Conservation (phyloP, 2,329 filamentous ascomycete genomes). For the Monosporascus sp. region DNA sequence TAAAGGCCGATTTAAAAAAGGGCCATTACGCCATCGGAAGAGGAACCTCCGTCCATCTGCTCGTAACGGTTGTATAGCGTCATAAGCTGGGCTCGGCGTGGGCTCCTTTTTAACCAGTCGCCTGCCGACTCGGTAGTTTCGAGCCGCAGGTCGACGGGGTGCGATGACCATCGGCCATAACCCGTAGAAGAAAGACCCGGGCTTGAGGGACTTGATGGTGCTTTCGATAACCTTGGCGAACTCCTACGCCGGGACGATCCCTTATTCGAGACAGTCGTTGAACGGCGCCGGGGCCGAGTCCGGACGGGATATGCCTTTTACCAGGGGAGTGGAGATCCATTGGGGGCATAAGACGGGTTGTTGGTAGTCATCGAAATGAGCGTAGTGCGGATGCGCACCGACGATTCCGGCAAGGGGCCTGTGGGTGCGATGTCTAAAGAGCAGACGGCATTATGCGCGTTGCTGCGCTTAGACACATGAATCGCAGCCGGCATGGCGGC, state of each 20-base stretch:
- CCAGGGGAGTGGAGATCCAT: conserved; percentile 25
- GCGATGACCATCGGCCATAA: conserved; percentile 36
- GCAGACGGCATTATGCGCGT: too few relatives aligned
- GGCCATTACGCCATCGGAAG: too few relatives aligned
- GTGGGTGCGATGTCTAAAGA: neutral
- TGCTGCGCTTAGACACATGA: too few relatives aligned
- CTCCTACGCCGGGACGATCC: conserved; percentile 44
- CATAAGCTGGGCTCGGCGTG: conserved; percentile 23
- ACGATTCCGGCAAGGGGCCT: conserved; percentile 19
- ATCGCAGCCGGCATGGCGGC: too few relatives aligned
- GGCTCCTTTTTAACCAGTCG: conserved; percentile 33
- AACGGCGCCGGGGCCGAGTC: conserved; percentile 24
- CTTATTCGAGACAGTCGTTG: conserved; percentile 34
- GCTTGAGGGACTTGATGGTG: conserved; percentile 27
- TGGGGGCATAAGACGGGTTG: conserved; percentile 29
- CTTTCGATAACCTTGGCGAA: conserved; percentile 37
- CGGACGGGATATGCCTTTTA: conserved; percentile 41
- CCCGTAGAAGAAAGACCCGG: conserved; percentile 34
- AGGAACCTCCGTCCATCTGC: too few relatives aligned
- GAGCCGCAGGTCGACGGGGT: conserved; percentile 33
- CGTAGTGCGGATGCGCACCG: conserved; percentile 24
- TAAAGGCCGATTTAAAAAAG: too few relatives aligned
- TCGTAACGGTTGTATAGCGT: conserved; percentile 31
- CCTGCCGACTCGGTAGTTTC: conserved; percentile 15
- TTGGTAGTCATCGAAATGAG: conserved; percentile 28